These are phyloP conservation scores for Bruguiera gymnorhiza DNA, from an alignment of 345 rosid genomes.

Conservation along the genomic window DNA sequence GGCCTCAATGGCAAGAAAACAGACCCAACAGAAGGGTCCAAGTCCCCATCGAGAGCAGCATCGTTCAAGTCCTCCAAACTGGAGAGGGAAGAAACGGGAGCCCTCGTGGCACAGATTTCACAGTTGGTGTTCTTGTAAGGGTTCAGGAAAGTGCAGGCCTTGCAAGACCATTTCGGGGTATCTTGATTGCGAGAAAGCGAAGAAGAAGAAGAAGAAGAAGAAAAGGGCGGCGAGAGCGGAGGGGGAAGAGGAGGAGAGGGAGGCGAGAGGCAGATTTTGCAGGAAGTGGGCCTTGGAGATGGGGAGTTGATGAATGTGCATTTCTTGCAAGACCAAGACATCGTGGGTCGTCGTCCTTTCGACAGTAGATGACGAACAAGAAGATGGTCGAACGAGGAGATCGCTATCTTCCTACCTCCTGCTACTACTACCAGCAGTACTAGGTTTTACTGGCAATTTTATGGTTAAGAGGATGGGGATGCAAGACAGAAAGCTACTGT, in stretches of 20 bases:
- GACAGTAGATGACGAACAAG: no score
- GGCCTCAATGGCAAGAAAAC: slow-evolving; percentile 76
- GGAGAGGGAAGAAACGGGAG: slow-evolving; percentile 40
- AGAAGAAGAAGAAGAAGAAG: slow-evolving; percentile 23
- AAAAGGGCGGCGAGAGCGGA: not conserved
- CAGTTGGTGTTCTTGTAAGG: slow-evolving; percentile 61
- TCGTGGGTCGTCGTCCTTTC: not conserved
- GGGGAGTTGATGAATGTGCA: slow-evolving; percentile 90
- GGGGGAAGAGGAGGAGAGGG: slow-evolving; percentile 21
- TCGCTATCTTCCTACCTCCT: no score
- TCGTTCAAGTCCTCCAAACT: slow-evolving; percentile 50
- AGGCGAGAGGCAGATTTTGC: slow-evolving; percentile 54
- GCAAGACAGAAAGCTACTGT: not conserved
- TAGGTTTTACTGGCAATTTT: no score
- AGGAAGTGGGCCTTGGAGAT: slow-evolving; percentile 51
- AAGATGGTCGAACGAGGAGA: no score
- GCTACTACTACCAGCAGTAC: no score
- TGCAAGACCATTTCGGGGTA: slow-evolving; percentile 71
- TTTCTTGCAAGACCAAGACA: slow-evolving; percentile 77
- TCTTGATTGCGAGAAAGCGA: slow-evolving; percentile 25
- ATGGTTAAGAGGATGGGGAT: no score
- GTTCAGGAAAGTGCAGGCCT: slow-evolving; percentile 86
- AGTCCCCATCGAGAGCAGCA: slow-evolving; percentile 31
- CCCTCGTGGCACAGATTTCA: slow-evolving; percentile 62
- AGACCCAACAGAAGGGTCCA: slow-evolving; percentile 66